Evolutionary conservation across 306 rosid genomes (phyloP).

Genomic region (Castanopsis chinensis): DNA sequence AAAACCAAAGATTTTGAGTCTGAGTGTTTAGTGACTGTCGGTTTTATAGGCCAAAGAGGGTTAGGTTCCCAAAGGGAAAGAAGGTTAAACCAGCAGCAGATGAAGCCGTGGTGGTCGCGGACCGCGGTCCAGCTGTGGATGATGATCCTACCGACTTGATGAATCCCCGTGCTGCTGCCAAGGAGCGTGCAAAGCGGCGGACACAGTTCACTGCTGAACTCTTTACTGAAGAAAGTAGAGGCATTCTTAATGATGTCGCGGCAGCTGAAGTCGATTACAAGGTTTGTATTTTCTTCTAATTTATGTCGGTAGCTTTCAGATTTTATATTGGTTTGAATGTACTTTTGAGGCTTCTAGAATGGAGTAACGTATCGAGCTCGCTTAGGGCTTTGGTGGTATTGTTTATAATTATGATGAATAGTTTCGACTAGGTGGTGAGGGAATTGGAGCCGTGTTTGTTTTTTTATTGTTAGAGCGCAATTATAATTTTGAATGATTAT

Average conservation of each 20-base stretch:
- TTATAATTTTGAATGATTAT: conserved; percentile 16
- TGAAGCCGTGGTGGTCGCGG: conserved; percentile 26
- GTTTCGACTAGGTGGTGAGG: background rate
- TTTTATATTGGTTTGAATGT: no score
- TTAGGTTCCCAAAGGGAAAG: conserved; percentile 90
- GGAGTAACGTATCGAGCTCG: no score
- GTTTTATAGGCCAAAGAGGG: conserved; percentile 49
- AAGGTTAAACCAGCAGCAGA: conserved; percentile 54
- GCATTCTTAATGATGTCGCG: conserved; percentile 33
- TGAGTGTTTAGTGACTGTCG: background rate
- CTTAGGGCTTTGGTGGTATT: no score
- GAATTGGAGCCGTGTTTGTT: background rate
- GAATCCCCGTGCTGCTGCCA: conserved; percentile 59
- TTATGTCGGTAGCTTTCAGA: no score
- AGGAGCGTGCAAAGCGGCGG: conserved; percentile 61
- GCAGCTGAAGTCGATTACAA: conserved; percentile 62
- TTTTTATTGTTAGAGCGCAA: background rate
- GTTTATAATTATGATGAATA: no score
- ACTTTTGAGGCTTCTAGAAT: no score
- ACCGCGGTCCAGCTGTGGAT: conserved; percentile 30
- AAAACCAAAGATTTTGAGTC: no score
- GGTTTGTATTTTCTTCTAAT: conserved; percentile 35
- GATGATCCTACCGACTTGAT: conserved; percentile 18
- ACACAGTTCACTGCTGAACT: conserved; percentile 54
- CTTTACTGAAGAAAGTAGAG: conserved; percentile 44